Base-by-base conservation (phyloP, 1,284 basidiomycete genomes). In the Xerocomus amazonicus region DNA sequence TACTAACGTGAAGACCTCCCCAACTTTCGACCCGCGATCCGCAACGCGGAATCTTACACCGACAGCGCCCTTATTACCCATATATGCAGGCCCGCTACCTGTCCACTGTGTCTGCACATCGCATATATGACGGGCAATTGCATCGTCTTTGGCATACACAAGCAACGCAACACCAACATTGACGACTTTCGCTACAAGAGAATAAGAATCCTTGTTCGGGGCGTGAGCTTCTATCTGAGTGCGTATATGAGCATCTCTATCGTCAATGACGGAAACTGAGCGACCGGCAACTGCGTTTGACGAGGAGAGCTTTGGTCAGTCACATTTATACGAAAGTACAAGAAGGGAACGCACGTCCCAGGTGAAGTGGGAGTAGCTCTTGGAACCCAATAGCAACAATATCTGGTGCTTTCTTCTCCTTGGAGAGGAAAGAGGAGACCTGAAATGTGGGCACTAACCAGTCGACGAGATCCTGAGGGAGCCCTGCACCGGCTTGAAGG, bases 61-160 rank as follows among this genome's bases (percentile, higher is more conserved):
- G 3, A 97, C 93, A 1, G 91, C 95, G 26, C 92, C 93, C 70
- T 99, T 99, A 73, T 98, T 98, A 10, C 92, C 92, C 89, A 98
- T 90, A 56, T 78, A 89, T 16, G 67, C 73, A 14, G 84, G 85
- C 2, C 90, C 89, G 57, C 77, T 83, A 1, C 87, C 84, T 0
- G 84, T 87, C 87, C 87, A 89, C 48, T 78, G 72, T 19, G 86
- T 87, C 60, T 90, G 77, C 16, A 91, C 81, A 60, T 88, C 81
- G 47, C 74, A 73, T 6, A 89, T 73, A 27, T 68, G 74, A 32
- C 78, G 75, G 9, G 80, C 83, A 47, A 90, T 61, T 2, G 78
- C 76, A 39, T 80, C 80, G 59, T 93, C 87, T 26, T 78, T 79
- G 3, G 81, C 90, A 66, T 92, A 95, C 9, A 95, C 84, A 14